phyloP scores from a whole-genome alignment of 2,329 filamentous ascomycete genomes.

The Huntiella decipiens region DNA sequence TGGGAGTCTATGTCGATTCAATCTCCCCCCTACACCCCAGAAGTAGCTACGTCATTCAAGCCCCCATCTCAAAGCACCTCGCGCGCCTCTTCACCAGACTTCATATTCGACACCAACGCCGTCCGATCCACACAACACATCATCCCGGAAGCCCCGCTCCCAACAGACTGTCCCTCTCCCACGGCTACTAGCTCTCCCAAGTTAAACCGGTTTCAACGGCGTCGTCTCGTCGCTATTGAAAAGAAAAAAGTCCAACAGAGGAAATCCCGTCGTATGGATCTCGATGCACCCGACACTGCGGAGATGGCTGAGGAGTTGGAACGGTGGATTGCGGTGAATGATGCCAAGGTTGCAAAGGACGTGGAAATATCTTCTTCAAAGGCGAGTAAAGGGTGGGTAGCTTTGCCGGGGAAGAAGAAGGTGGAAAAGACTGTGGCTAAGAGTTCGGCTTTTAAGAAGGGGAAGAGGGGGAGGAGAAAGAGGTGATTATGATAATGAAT shows the following conservation, averaged over 20 bases:
- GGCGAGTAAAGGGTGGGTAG: not conserved
- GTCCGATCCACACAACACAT: not conserved
- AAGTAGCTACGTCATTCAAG: not conserved
- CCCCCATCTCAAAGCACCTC: not conserved
- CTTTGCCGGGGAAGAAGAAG: not conserved
- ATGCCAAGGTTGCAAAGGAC: conserved; percentile 1
- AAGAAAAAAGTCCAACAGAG: conserved; percentile 3
- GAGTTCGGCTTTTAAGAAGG: not conserved
- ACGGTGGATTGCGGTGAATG: conserved; percentile 1
- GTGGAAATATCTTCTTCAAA: too few relatives aligned
- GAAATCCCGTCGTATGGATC: not conserved
- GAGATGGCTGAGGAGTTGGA: conserved; percentile 6
- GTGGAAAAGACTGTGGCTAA: not conserved
- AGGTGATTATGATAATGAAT: not conserved
- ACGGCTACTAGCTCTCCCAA: not conserved
- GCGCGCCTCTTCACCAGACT: not conserved
- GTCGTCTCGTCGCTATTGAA: conserved; percentile 6
- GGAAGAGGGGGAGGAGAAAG: conserved; percentile 1
- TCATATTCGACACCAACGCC: conserved; percentile 2
- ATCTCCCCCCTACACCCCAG: too few relatives aligned
- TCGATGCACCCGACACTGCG: not conserved
- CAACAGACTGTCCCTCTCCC: not conserved
- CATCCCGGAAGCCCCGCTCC: not conserved
- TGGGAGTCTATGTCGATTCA: not conserved
- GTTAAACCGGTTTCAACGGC: conserved; percentile 2